phyloP scores from a whole-genome alignment of 768 basidiomycete genomes.

The Galerina marginata region DNA sequence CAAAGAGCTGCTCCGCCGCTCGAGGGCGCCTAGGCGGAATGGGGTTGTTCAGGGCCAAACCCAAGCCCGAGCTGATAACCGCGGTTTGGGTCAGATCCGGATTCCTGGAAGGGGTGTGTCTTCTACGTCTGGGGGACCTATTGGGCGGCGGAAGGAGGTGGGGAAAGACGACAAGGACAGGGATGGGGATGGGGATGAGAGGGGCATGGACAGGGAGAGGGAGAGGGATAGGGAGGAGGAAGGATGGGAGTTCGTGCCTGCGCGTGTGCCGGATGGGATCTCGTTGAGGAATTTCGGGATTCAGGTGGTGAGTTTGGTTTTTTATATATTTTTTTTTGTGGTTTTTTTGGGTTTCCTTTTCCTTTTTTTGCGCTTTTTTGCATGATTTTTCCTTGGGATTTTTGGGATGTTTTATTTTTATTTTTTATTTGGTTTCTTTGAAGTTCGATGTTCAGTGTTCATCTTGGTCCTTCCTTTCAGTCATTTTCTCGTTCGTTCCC shows the following conservation, averaged over 20 bases:
- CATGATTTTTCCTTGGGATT: neutral
- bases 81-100: neutral
- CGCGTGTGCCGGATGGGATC: conserved; percentile 80
- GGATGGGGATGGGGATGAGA: neutral
- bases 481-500: conserved; percentile 1
- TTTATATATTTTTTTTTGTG: conserved; percentile 8
- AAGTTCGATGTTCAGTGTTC: neutral
- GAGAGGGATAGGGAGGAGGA: conserved; percentile 13
- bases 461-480: neutral
- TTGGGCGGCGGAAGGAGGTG: too few species aligned
- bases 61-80: neutral
- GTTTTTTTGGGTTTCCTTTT: neutral
- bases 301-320: conserved; percentile 72
- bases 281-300: conserved; percentile 88
- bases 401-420: neutral
- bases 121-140: too few species aligned
- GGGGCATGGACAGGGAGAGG: conserved; percentile 2
- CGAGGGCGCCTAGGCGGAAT: conserved; percentile 8
- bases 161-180: too few species aligned
- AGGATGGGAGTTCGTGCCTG: conserved; percentile 73
- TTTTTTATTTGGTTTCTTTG: neutral
- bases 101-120: too few species aligned
- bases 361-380: neutral
- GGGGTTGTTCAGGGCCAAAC: neutral
- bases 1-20: conserved; percentile 44